Evolutionary conservation across 2,329 filamentous ascomycete species (phyloP), one percentile per base, ranked within the genome.

Genomic region (Aplosporella prunicola): DNA sequence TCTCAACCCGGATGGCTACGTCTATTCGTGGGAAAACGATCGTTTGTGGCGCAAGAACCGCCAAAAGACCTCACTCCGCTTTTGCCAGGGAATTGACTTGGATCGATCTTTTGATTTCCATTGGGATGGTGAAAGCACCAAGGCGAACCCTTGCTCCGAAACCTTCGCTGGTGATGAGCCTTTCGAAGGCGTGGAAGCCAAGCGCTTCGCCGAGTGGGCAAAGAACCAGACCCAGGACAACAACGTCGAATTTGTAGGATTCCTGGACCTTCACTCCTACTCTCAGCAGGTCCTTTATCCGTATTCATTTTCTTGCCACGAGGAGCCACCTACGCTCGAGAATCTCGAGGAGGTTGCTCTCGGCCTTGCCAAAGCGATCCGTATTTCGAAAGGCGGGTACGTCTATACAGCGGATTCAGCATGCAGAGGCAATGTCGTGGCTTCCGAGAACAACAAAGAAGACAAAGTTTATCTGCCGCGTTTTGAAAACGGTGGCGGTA

Each of bases 1-100:
- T 0, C 62, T 91, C 41, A 98, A 98, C 55, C 87, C 89, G 0
- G 91, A 98, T 57, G 91, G 91, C 20, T 93, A 95, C 53, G 80
- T 86, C 45, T 95, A 94, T 60, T 87, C 84, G 1, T 96, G 89
- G 89, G 77, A 88, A 42, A 76, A 76, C 1, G 89, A 98, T 57
- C 79, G 91, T 6, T 68, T 98, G 0, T 98, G 89, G 89, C 82
- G 89, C 52, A 98, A 96, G 64, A 93, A 91, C 41, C 72, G 86
- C 32, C 89, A 96, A 55, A 72, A 78, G 34, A 96, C 88, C 1
- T 78, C 71, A 41, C 71, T 93, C 42, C 74, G 78, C 11, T 89
- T 89, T 61, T 98, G 91, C 56, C 78, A 73, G 5, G 91, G 91
- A 7, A 69, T 94, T 33, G 91, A 98, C 55, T 72, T 98, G 11